Conservation (phyloP, 441 rosid genomes). For the Eruca vesicaria region DNA sequence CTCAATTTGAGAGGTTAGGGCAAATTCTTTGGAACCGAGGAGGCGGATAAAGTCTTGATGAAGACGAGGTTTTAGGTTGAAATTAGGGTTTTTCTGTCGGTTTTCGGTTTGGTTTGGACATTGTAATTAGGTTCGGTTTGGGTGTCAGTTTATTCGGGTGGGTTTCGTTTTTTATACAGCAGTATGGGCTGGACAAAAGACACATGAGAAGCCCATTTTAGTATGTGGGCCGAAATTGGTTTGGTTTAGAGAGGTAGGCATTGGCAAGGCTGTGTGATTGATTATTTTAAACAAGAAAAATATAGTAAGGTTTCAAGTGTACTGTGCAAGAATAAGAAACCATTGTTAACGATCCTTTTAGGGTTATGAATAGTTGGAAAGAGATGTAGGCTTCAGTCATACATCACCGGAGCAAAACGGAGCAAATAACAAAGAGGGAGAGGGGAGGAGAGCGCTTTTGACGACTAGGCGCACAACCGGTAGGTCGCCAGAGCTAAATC, state of each 20-base stretch:
- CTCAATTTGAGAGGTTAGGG: neutral
- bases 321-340: too few relatives aligned
- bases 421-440: too few relatives aligned
- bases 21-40: neutral
- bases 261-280: neutral
- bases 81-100: slow-evolving; percentile 19
- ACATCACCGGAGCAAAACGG: too few relatives aligned
- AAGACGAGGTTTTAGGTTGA: neutral
- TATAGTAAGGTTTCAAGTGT: neutral
- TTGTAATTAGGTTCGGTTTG: neutral
- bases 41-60: neutral
- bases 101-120: neutral
- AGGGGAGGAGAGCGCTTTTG: too few relatives aligned
- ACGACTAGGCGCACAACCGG: too few relatives aligned
- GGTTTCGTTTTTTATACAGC: neutral
- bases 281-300: neutral
- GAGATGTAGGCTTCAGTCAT: too few relatives aligned
- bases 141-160: neutral
- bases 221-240: neutral
- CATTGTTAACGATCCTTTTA: too few relatives aligned
- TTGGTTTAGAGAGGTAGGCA: neutral
- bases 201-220: neutral
- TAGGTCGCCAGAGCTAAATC: too few relatives aligned
- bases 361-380: too few relatives aligned
- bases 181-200: neutral